Evolutionary conservation across 2,329 filamentous ascomycete genomes (phyloP).

Genomic region (Exophiala bonariae): DNA sequence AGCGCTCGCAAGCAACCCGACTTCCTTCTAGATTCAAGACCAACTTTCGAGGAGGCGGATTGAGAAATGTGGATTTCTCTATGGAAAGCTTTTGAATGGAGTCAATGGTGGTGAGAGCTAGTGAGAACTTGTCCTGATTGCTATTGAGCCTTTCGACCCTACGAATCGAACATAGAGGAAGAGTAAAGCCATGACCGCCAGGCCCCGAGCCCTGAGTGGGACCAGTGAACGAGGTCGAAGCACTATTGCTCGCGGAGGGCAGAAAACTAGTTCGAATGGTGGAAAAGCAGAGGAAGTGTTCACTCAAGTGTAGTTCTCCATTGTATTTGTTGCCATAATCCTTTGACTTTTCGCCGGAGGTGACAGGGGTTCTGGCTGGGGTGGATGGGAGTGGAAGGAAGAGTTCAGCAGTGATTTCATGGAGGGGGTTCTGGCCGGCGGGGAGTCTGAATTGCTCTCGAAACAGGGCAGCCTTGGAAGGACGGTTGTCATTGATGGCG

Average conservation of each 20-base stretch:
- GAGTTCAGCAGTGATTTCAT: constrained; percentile 95
- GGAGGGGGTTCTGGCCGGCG: constrained; percentile 84
- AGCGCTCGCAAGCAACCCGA: constrained; percentile 85
- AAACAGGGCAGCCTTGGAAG: constrained; percentile 89
- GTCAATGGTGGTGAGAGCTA: constrained; percentile 96
- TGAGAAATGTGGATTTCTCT: constrained; percentile 32
- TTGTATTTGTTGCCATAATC: constrained; percentile 79
- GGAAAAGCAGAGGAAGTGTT: constrained; percentile 94
- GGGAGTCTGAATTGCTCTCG: constrained; percentile 96
- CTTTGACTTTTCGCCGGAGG: constrained; percentile 62
- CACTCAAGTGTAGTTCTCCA: constrained; percentile 89
- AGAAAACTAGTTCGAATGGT: constrained; percentile 88
- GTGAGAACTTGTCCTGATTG: constrained; percentile 86
- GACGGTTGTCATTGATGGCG: constrained; percentile 71
- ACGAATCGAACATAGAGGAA: constrained; percentile 87
- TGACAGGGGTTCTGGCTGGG: constrained; percentile 38
- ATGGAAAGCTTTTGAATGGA: constrained; percentile 57
- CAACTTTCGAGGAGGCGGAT: constrained; percentile 65
- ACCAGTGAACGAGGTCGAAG: constrained; percentile 82
- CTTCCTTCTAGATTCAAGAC: constrained; percentile 89
- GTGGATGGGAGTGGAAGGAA: constrained; percentile 75
- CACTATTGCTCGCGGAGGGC: constrained; percentile 73
- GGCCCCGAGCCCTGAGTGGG: constrained; percentile 92
- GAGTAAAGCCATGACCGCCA: constrained; percentile 91
- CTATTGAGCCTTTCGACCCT: constrained; percentile 91